phyloP scores from a whole-genome alignment of 768 basidiomycete species.

The Lactarius tabidus region DNA sequence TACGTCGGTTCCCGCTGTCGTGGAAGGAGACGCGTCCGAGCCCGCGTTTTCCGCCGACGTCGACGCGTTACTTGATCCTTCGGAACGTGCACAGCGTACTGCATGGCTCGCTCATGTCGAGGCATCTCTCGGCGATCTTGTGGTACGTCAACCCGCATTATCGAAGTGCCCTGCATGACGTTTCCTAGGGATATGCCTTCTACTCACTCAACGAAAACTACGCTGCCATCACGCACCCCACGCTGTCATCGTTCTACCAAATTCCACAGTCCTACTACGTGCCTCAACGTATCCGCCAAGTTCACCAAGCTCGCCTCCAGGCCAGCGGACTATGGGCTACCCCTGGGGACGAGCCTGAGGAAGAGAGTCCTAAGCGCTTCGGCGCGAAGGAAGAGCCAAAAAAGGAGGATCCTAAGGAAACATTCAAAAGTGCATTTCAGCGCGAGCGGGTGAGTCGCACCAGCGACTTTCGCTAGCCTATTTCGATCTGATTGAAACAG shows the following conservation, averaged over 20 bases:
- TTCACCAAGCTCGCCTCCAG: conserved; percentile 55
- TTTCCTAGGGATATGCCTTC: conserved; percentile 53
- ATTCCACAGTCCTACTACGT: conserved; percentile 74
- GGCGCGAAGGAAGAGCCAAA: conserved; percentile 30
- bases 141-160: conserved; percentile 45
- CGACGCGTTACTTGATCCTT: conserved; percentile 43
- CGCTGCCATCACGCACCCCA: conserved; percentile 48
- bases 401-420: conserved; percentile 33
- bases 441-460: conserved; percentile 51
- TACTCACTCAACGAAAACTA: conserved; percentile 66
- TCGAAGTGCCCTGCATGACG: conserved; percentile 3
- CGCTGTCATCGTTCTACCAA: conserved; percentile 53
- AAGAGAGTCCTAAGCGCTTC: conserved; percentile 42
- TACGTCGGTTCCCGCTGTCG: conserved; percentile 31
- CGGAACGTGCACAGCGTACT: conserved; percentile 49
- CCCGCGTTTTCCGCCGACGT: conserved; percentile 36
- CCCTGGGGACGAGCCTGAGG: conserved; percentile 38
- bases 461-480: background rate
- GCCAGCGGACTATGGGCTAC: conserved; percentile 59
- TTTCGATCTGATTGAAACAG: conserved; percentile 34
- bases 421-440: conserved; percentile 54
- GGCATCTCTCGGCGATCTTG: conserved; percentile 61
- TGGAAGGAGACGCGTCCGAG: conserved; percentile 14
- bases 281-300: conserved; percentile 55
- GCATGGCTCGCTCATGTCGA: conserved; percentile 69